Base-by-base conservation (phyloP, 129 eudicot species). In the Logfia minima region DNA sequence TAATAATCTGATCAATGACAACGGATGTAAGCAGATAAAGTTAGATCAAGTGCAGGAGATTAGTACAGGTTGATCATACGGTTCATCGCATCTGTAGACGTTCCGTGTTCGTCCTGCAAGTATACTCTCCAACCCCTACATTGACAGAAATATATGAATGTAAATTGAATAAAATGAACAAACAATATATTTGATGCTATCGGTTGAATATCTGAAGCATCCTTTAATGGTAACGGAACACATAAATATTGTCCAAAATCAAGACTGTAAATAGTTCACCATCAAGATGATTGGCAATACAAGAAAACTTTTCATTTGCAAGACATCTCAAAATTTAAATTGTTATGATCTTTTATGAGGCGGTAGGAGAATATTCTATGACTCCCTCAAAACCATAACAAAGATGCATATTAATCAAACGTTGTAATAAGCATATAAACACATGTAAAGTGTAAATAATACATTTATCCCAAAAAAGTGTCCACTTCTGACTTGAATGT, bases 41-140 rank as follows among this genome's bases (percentile, higher is more conserved):
- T 4, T 31, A 43, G 45, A 72, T 21, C 24, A 55, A 72, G 37
- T 48, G 72, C 51, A 43, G 68, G 63, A 58, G 70, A 48, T 67
- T 16, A 69, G 79, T 88, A 94, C 98, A 74, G 61, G 78, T 84
- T 77, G 37, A 94, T 83, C 98, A 94, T 94, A 53, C 76, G 87
- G 72, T 83, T 76, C 85, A 91, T 77, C 1, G 98, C 98, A 62
- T 91, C 96, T 21, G 80, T 72, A 16, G 98, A 85, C 41, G 98
- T 85, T 34, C 98, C 98, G 13, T 94, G 86, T 76, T 94, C 98
- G 66, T 94, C 90, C 85, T 87, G 96, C 80, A 94, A 75, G 86
- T 89, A 94, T 43, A 94, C 97, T 83, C 98, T 87, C 97, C 93
- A 91, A 39, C 97, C 97, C 90, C 97, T 92, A 82, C 63, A 78